Conservation (phyloP, 768 basidiomycete species). For the Phylloporus sp. region DNA sequence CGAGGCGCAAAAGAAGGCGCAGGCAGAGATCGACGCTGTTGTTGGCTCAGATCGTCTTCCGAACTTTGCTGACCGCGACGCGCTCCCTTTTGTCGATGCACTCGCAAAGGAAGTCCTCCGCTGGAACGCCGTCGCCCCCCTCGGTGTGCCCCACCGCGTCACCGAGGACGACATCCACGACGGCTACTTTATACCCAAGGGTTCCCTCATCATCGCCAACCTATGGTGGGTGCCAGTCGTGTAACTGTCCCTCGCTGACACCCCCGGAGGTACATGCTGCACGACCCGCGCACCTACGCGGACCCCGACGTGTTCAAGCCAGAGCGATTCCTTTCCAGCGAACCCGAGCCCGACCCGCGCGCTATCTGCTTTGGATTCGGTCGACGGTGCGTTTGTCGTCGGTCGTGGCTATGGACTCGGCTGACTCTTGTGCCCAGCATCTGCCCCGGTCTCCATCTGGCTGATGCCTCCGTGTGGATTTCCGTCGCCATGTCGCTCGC, state of each 20-base stretch:
- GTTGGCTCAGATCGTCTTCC: slow-evolving; percentile 60
- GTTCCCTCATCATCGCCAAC: slow-evolving; percentile 25
- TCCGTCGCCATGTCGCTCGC: slow-evolving; percentile 43
- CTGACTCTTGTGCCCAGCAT: slow-evolving; percentile 14
- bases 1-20: slow-evolving; percentile 54
- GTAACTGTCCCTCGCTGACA: slow-evolving; percentile 5
- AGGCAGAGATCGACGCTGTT: slow-evolving; percentile 57
- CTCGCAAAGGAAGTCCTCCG: slow-evolving; percentile 55
- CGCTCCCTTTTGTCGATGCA: slow-evolving; percentile 59
- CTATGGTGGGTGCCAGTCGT: slow-evolving; percentile 13
- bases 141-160: slow-evolving; percentile 48
- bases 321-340: slow-evolving; percentile 50
- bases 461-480: slow-evolving; percentile 48
- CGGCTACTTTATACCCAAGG: slow-evolving; percentile 58
- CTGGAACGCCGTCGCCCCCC: slow-evolving; percentile 39
- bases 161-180: slow-evolving; percentile 60
- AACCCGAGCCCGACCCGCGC: slow-evolving; percentile 54
- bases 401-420: slow-evolving; percentile 1
- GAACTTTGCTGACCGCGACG: slow-evolving; percentile 52
- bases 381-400: slow-evolving; percentile 40
- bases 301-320: slow-evolving; percentile 57
- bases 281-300: slow-evolving; percentile 39
- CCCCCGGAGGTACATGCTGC: slow-evolving; percentile 35
- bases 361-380: slow-evolving; percentile 69
- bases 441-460: slow-evolving; percentile 42